phyloP scores from a whole-genome alignment of 2,329 filamentous ascomycete species.

The Hypoxylon sp. region DNA sequence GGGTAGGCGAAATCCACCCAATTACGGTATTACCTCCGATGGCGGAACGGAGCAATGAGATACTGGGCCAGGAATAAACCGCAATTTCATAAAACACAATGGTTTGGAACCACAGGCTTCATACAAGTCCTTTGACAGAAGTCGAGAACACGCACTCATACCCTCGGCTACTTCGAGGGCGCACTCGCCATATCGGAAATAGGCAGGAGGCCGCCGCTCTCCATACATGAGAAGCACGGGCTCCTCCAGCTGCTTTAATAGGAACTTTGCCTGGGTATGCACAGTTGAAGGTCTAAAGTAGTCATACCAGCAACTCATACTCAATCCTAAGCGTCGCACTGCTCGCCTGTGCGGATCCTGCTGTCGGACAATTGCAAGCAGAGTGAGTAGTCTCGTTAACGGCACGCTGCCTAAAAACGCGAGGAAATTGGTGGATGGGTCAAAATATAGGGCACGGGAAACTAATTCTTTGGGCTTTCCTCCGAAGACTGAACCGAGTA shows the following conservation, averaged over 20 bases:
- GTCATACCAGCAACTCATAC: constrained; percentile 48
- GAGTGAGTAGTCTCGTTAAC: constrained; percentile 41
- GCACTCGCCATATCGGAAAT: constrained; percentile 50
- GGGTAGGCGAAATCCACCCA: neutral
- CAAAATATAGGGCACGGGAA: constrained; percentile 52
- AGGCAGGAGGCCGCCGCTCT: constrained; percentile 48
- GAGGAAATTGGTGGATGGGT: constrained; percentile 53
- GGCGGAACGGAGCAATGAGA: neutral
- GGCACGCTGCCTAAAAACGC: constrained; percentile 54
- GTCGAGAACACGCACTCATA: constrained; percentile 16
- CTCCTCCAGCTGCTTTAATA: constrained; percentile 51
- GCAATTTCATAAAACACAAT: constrained; percentile 49
- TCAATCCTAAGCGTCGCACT: constrained; percentile 50
- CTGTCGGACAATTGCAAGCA: constrained; percentile 46
- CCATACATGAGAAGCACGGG: constrained; percentile 54
- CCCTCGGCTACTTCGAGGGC: constrained; percentile 45
- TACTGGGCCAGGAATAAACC: constrained; percentile 41
- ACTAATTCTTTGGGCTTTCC: constrained; percentile 12
- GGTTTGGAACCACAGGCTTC: constrained; percentile 37
- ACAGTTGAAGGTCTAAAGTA: constrained; percentile 34
- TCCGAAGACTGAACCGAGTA: constrained; percentile 52
- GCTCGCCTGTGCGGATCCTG: constrained; percentile 46
- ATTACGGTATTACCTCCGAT: neutral
- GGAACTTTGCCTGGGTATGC: constrained; percentile 16
- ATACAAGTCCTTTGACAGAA: constrained; percentile 41